These are phyloP conservation scores for Mycogone perniciosa DNA, from an alignment of 2,329 filamentous ascomycete genomes.

Conservation along the genomic window DNA sequence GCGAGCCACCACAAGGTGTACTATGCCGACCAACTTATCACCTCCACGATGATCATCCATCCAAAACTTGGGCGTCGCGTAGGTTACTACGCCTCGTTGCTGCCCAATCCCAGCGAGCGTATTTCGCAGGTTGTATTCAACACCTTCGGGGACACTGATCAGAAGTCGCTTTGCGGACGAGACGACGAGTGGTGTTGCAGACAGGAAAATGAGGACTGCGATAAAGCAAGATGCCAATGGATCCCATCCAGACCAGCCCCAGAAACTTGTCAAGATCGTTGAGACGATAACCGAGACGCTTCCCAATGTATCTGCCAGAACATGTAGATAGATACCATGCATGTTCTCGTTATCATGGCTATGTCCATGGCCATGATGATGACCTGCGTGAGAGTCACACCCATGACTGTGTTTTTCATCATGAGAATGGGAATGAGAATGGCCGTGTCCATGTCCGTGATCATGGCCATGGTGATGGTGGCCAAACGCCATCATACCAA, in stretches of 20 bases:
- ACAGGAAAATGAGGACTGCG: constrained; percentile 86
- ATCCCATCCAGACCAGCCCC: constrained; percentile 91
- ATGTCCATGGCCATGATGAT: constrained; percentile 27
- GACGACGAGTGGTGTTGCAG: constrained; percentile 79
- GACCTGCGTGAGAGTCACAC: constrained; percentile 13
- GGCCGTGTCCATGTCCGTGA: constrained; percentile 35
- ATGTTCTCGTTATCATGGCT: constrained; percentile 92
- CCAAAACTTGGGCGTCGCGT: constrained; percentile 89
- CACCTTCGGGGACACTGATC: constrained; percentile 74
- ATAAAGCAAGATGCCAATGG: constrained; percentile 91
- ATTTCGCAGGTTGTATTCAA: constrained; percentile 83
- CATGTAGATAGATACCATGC: constrained; percentile 93
- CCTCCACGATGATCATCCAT: constrained; percentile 60
- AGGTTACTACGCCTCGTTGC: constrained; percentile 77
- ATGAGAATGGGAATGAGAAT: constrained; percentile 33
- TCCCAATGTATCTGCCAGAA: constrained; percentile 89
- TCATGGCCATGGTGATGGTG: constrained; percentile 47
- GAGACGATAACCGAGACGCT: constrained; percentile 92
- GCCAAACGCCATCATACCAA: constrained; percentile 82
- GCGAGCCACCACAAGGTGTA: constrained; percentile 73
- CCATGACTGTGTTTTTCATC: constrained; percentile 33
- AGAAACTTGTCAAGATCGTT: constrained; percentile 78
- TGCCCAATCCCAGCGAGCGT: constrained; percentile 76
- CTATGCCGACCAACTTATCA: constrained; percentile 67
- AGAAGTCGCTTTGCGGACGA: constrained; percentile 78